Evolutionary conservation across 2,329 filamentous ascomycete species (phyloP).

Genomic region (Neurospora crassa): DNA sequence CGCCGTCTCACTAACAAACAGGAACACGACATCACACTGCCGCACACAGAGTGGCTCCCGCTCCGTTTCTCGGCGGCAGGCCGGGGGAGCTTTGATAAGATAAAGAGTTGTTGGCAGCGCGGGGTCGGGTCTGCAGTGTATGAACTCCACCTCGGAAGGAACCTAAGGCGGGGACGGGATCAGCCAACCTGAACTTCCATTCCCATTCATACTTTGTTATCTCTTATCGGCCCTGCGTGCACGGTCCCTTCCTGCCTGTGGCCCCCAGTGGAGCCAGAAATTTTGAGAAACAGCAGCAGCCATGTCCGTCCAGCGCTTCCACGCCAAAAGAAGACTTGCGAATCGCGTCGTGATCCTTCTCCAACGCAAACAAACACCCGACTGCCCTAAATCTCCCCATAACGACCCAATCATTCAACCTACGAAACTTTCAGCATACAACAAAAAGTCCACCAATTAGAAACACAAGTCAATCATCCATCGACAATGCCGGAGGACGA

Average conservation of each 20-base stretch:
- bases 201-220: no score
- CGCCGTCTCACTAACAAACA: neutral
- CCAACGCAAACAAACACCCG: neutral
- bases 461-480: neutral
- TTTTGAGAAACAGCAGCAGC: neutral
- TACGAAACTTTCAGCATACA: neutral
- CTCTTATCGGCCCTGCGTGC: neutral
- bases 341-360: neutral
- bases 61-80: neutral
- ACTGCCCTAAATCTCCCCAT: neutral
- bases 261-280: neutral
- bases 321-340: neutral
- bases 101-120: neutral
- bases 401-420: neutral
- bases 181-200: no score
- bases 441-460: neutral
- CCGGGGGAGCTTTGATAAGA: neutral
- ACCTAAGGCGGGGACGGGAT: no score
- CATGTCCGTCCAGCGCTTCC: neutral
- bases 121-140: no score
- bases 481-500: conserved; percentile 48
- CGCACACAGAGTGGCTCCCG: neutral
- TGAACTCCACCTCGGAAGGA: no score
- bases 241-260: neutral
- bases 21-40: neutral